Conservation (phyloP, 2,329 filamentous ascomycete genomes). For the Colletotrichum lini region DNA sequence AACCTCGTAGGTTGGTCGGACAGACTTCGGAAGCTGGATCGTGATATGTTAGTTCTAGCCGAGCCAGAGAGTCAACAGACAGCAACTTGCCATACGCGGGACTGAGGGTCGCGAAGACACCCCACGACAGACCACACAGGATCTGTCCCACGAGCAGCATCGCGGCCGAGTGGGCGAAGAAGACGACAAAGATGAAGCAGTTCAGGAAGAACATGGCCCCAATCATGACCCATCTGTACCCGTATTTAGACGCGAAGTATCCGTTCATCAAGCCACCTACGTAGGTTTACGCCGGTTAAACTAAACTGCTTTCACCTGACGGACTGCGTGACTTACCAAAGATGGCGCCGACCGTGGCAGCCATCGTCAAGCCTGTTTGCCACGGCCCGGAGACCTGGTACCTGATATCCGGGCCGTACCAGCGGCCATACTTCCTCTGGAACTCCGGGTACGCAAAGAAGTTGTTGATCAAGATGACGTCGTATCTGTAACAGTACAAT, state of each 20-base stretch:
- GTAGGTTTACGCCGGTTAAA: too few species aligned
- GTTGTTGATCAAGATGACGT: constrained; percentile 52
- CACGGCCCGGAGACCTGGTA: constrained; percentile 62
- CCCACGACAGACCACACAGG: constrained; percentile 63
- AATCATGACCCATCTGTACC: constrained; percentile 61
- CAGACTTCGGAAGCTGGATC: constrained; percentile 55
- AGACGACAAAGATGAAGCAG: constrained; percentile 61
- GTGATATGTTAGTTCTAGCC: too few species aligned
- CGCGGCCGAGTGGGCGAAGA: constrained; percentile 58
- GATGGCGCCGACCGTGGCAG: constrained; percentile 61
- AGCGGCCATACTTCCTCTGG: constrained; percentile 47
- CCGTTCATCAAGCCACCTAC: constrained; percentile 59
- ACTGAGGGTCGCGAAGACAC: constrained; percentile 60
- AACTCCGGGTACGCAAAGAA: constrained; percentile 57
- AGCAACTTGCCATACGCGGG: constrained; percentile 56
- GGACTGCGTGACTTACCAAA: constrained; percentile 51
- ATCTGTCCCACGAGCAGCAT: constrained; percentile 60
- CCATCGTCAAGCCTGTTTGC: constrained; percentile 64
- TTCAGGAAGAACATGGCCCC: constrained; percentile 55
- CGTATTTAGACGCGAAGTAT: constrained; percentile 58
- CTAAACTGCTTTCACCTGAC: too few species aligned
- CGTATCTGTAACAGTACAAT: constrained; percentile 44
- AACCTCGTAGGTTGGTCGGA: constrained; percentile 57
- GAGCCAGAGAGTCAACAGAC: too few species aligned
- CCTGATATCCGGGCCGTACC: constrained; percentile 33